Conservation (phyloP, 768 basidiomycete genomes). For the Royoungia palumana region DNA sequence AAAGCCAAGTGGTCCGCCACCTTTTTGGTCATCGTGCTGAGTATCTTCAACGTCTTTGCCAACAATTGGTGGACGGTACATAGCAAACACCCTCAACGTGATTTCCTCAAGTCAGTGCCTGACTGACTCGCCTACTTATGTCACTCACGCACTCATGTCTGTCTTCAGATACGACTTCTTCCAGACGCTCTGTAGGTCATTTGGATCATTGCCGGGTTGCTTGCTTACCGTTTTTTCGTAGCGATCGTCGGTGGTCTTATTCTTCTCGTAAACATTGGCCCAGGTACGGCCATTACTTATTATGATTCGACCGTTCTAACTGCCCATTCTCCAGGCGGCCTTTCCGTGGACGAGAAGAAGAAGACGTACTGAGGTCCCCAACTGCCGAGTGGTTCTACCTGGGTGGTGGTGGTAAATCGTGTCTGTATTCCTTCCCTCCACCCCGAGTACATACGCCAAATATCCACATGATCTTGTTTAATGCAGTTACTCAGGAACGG, state of each 20-base stretch:
- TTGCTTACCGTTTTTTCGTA: slow-evolving; percentile 20
- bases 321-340: slow-evolving; percentile 58
- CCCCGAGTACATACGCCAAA: slow-evolving; percentile 19
- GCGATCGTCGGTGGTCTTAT: slow-evolving; percentile 97
- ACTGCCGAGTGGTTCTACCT: neutral
- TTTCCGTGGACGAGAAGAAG: slow-evolving; percentile 99
- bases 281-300: slow-evolving; percentile 48
- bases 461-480: slow-evolving; percentile 18
- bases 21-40: slow-evolving; percentile 89
- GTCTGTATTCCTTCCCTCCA: neutral
- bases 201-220: neutral
- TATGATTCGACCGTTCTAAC: neutral
- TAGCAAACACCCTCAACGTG: slow-evolving; percentile 88
- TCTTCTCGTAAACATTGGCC: slow-evolving; percentile 97
- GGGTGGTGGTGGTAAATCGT: slow-evolving; percentile 7
- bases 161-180: slow-evolving; percentile 90
- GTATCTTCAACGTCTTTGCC: slow-evolving; percentile 94
- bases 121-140: neutral
- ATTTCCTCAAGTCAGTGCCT: slow-evolving; percentile 87
- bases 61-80: slow-evolving; percentile 99
- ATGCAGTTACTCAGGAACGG: neutral
- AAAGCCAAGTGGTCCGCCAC: slow-evolving; percentile 98
- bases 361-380: slow-evolving; percentile 67
- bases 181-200: slow-evolving; percentile 78
- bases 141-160: slow-evolving; percentile 29